Percentiles rank a stretch among this genome's conserved stretches.
Conservation (phyloP, 148 eudicot species). For the Nyssa sinensis region DNA sequence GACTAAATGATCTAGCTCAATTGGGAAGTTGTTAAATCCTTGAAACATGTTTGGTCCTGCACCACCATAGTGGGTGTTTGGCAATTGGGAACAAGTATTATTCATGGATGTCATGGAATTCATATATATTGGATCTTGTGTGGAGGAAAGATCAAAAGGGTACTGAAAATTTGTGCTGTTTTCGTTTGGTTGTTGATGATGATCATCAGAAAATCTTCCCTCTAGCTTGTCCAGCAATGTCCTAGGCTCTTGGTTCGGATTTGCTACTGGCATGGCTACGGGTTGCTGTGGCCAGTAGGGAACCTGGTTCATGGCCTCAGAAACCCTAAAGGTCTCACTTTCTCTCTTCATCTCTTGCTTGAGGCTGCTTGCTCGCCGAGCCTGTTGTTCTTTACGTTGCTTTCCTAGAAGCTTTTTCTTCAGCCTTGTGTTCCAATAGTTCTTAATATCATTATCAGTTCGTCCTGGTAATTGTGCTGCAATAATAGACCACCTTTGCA, state of each 20-base stretch:
- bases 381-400: constrained; percentile 55
- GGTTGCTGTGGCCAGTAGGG: constrained; percentile 35
- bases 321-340: constrained; percentile 25
- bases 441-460: constrained; percentile 70
- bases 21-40: constrained; percentile 29
- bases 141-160: constrained; percentile 7
- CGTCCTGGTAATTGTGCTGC: constrained; percentile 71
- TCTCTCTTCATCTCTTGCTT: constrained; percentile 51
- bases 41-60: constrained; percentile 16
- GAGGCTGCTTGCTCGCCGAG: constrained; percentile 16
- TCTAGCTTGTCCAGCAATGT: constrained; percentile 22
- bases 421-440: constrained; percentile 73
- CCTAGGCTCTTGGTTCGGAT: constrained; percentile 12
- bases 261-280: constrained; percentile 6
- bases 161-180: constrained; percentile 15
- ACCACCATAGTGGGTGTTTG: background rate
- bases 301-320: constrained; percentile 25
- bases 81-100: constrained; percentile 22
- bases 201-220: constrained; percentile 21
- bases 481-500: constrained; percentile 71
- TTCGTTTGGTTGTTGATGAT: constrained; percentile 13
- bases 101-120: constrained; percentile 22
- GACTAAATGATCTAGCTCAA: constrained; percentile 24
- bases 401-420: constrained; percentile 58
- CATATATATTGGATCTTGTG: constrained; percentile 24